phyloP scores from a whole-genome alignment of 192 early-diverging fungal genomes.

The Physocladia obscura region DNA sequence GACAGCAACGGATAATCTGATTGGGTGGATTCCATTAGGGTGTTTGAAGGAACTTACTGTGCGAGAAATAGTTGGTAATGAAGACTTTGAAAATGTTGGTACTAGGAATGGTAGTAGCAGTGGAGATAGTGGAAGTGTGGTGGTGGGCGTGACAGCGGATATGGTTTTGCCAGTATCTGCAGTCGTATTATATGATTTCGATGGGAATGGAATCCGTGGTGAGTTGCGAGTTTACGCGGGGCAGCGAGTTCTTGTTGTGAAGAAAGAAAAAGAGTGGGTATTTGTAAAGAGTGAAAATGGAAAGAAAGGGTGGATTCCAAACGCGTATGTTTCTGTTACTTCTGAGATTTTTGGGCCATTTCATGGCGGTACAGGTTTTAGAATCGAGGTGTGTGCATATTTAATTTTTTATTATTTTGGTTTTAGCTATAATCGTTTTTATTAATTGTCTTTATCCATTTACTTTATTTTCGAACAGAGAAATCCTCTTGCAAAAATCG shows the following conservation, averaged over 20 bases:
- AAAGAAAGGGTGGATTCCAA: slow-evolving; percentile 17
- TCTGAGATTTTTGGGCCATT: not conserved
- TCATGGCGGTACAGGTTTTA: no score
- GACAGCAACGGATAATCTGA: no score
- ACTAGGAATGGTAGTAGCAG: not conserved
- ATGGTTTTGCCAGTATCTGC: not conserved
- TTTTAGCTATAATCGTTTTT: not conserved
- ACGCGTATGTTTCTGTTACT: slow-evolving; percentile 10
- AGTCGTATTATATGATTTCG: slow-evolving; percentile 10
- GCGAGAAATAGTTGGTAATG: not conserved
- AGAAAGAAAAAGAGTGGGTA: slow-evolving; percentile 16
- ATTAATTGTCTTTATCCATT: not conserved
- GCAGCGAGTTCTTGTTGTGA: not conserved
- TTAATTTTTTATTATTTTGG: no score
- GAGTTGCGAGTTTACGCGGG: slow-evolving; percentile 1
- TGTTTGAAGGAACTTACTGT: slow-evolving; percentile 2
- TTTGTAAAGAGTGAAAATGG: not conserved
- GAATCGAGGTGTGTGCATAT: no score
- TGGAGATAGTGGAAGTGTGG: not conserved
- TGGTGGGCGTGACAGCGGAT: not conserved
- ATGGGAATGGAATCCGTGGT: not conserved
- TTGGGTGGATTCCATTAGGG: slow-evolving; percentile 16
- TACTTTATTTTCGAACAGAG: not conserved
- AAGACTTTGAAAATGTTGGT: not conserved
- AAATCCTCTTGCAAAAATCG: not conserved